Conservation (phyloP, 2,329 filamentous ascomycete species). For the Penicillium sp. region DNA sequence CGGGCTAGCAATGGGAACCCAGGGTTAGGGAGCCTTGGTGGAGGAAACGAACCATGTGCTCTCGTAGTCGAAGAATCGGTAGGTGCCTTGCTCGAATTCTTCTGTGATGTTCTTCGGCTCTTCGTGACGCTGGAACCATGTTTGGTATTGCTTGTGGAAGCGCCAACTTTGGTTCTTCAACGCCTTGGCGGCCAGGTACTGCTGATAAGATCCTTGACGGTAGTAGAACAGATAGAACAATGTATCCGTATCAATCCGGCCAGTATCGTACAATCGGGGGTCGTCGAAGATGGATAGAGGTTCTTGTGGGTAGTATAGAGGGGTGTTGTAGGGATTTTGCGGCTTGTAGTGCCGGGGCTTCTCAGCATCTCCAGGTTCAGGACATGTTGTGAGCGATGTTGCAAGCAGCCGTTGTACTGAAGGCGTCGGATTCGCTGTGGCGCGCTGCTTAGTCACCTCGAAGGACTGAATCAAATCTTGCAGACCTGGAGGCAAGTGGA, state of each 20-base stretch:
- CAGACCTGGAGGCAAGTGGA: conserved; percentile 84
- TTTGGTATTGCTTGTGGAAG: conserved; percentile 99
- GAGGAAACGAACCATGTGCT: conserved; percentile 79
- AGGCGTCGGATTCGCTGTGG: conserved; percentile 61
- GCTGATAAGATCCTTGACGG: conserved; percentile 92
- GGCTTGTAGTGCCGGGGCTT: conserved; percentile 82
- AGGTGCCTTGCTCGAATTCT: conserved; percentile 97
- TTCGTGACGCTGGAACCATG: conserved; percentile 98
- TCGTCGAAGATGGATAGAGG: conserved; percentile 92
- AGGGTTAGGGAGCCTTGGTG: neutral
- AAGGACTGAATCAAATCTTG: conserved; percentile 91
- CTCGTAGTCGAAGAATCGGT: conserved; percentile 99
- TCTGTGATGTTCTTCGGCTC: conserved; percentile 99
- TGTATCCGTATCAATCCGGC: conserved; percentile 89
- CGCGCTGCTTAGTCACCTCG: conserved; percentile 75
- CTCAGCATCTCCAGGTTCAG: conserved; percentile 77
- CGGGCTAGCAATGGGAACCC: neutral
- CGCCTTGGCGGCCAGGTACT: conserved; percentile 94
- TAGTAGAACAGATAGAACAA: conserved; percentile 99
- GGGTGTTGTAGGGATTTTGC: conserved; percentile 75
- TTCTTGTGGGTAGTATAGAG: conserved; percentile 86
- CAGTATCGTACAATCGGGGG: conserved; percentile 72
- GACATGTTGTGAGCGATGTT: conserved; percentile 71
- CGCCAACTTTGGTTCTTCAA: conserved; percentile 98
- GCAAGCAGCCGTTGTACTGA: conserved; percentile 73